Evolutionary conservation across 2,329 filamentous ascomycete genomes (phyloP).

Genomic region (Penicillium sp.): DNA sequence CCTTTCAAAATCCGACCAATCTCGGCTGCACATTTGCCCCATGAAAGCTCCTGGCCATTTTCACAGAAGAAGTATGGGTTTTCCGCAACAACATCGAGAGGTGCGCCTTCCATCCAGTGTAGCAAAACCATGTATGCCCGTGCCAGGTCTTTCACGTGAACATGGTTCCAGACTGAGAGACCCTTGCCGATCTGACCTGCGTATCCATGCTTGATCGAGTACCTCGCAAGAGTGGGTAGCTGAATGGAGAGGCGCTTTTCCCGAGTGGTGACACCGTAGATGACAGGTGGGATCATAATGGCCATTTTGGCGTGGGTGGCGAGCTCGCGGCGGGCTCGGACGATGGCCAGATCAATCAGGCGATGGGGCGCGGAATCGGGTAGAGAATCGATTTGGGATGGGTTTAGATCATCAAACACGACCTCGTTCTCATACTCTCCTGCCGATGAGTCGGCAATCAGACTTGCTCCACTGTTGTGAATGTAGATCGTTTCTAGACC

Average conservation of each 20-base stretch:
- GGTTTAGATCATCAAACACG: slow-evolving; percentile 1
- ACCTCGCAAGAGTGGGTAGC: slow-evolving; percentile 50
- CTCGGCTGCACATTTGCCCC: slow-evolving; percentile 4
- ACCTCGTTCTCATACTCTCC: background rate
- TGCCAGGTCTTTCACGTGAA: slow-evolving; percentile 53
- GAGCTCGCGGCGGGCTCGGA: background rate
- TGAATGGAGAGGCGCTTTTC: slow-evolving; percentile 50
- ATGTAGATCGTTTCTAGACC: slow-evolving; percentile 49
- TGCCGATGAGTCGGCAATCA: background rate
- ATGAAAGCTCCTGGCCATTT: slow-evolving; percentile 7
- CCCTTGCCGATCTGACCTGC: slow-evolving; percentile 50
- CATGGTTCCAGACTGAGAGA: slow-evolving; percentile 41
- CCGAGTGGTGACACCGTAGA: slow-evolving; percentile 42
- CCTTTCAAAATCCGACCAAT: background rate
- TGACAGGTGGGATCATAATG: slow-evolving; percentile 6
- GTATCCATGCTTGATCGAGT: slow-evolving; percentile 51
- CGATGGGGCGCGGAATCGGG: slow-evolving; percentile 4
- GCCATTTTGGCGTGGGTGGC: slow-evolving; percentile 7
- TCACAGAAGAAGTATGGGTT: slow-evolving; percentile 57
- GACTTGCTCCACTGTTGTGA: slow-evolving; percentile 35
- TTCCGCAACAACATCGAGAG: slow-evolving; percentile 32
- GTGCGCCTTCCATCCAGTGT: slow-evolving; percentile 45
- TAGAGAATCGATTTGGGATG: background rate
- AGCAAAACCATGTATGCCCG: slow-evolving; percentile 48
- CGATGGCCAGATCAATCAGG: background rate